phyloP scores from a whole-genome alignment of 2,329 filamentous ascomycete genomes.

The Macroventuria anomochaeta region DNA sequence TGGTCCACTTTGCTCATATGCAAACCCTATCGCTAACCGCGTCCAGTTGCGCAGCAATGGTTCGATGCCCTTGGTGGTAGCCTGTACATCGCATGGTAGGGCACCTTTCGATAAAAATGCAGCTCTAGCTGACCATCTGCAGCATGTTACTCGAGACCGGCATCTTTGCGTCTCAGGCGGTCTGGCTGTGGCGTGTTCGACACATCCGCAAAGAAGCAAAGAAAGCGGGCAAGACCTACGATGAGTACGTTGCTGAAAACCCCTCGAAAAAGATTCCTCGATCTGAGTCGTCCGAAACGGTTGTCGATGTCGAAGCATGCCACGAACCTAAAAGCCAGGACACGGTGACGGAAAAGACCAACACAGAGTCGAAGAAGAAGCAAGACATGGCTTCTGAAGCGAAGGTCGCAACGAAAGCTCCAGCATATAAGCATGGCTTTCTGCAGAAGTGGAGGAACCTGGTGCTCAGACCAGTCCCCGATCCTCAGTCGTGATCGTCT shows the following conservation, averaged over 20 bases:
- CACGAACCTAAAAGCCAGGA: not conserved
- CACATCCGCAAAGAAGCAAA: conserved; percentile 61
- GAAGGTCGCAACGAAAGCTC: not conserved
- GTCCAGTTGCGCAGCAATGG: conserved; percentile 62
- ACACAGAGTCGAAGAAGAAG: not conserved
- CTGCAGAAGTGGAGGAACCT: conserved; percentile 9
- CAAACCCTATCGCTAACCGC: conserved; percentile 34
- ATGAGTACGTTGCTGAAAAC: conserved; percentile 54
- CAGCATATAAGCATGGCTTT: not conserved
- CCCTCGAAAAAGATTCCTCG: conserved; percentile 32
- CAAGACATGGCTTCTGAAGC: not conserved
- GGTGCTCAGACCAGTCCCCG: not conserved
- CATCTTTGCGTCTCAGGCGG: conserved; percentile 65
- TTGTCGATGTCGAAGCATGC: conserved; percentile 37
- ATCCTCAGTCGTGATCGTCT: not conserved
- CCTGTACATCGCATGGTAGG: conserved; percentile 66
- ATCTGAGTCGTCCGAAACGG: conserved; percentile 32
- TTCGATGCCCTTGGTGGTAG: conserved; percentile 68
- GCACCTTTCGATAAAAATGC: not conserved
- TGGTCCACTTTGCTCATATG: conserved; percentile 23
- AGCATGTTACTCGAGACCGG: conserved; percentile 65
- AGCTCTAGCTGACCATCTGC: not conserved
- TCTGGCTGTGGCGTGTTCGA: conserved; percentile 65
- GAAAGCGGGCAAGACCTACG: conserved; percentile 60
- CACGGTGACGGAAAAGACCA: not conserved